Evolutionary conservation across 1,284 basidiomycete genomes (phyloP).

Genomic region (Apiotrichum mycotoxinovorans): DNA sequence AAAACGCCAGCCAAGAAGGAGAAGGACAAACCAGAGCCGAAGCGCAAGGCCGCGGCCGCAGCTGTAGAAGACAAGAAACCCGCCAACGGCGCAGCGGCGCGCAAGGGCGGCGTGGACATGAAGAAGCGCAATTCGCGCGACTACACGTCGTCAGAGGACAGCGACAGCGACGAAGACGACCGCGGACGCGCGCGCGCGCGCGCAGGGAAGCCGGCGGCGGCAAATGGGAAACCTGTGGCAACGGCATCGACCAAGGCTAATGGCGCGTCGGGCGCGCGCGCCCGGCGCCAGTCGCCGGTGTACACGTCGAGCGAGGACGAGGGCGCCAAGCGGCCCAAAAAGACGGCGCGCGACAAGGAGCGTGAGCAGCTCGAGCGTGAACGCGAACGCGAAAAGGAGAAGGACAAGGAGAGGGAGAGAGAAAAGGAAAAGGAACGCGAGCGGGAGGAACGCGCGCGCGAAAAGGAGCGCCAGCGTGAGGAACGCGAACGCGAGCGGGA

Average conservation of each 20-base stretch:
- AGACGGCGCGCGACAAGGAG: not conserved
- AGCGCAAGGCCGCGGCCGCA: not conserved
- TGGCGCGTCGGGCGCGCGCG: not conserved
- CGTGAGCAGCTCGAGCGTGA: not conserved
- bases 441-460: not conserved
- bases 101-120: not conserved
- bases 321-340: not conserved
- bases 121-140: slow-evolving; percentile 11
- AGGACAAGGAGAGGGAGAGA: not conserved
- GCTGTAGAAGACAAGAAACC: slow-evolving; percentile 1
- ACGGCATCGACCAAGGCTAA: not conserved
- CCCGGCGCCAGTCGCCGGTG: not conserved
- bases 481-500: slow-evolving; percentile 5
- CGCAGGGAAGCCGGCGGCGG: not conserved
- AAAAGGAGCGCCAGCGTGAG: slow-evolving; percentile 1
- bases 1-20: slow-evolving; percentile 1
- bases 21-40: not conserved
- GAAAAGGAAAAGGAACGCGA: not conserved
- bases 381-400: not conserved
- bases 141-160: slow-evolving; percentile 17
- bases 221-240: slow-evolving; percentile 15
- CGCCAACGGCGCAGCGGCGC: not conserved
- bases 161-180: slow-evolving; percentile 15
- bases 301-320: slow-evolving; percentile 7
- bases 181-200: slow-evolving; percentile 6